Evolutionary conservation across 805 yeast species (phyloP).

Genomic region (Aciculoconidium aculeatum): DNA sequence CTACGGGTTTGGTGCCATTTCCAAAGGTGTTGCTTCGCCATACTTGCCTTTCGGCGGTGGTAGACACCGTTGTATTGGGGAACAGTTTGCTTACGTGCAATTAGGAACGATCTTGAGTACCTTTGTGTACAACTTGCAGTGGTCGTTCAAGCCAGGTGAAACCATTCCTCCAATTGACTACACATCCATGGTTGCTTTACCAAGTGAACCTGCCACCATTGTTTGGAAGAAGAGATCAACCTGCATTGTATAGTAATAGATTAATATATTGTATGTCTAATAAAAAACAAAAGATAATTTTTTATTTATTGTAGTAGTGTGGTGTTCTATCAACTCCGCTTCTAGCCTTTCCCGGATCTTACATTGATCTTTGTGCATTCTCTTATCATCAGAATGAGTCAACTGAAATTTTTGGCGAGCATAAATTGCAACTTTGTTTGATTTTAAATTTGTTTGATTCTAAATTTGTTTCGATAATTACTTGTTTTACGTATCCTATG

Average conservation of each 20-base stretch:
- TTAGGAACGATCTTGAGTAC: slow-evolving; percentile 78
- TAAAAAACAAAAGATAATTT: too few species aligned
- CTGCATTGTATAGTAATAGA: slow-evolving; percentile 9
- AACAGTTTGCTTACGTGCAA: slow-evolving; percentile 94
- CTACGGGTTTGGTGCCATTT: slow-evolving; percentile 94
- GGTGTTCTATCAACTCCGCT: too few species aligned
- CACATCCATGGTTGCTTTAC: slow-evolving; percentile 90
- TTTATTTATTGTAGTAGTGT: too few species aligned
- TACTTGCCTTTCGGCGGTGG: slow-evolving; percentile 99
- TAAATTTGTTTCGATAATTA: too few species aligned
- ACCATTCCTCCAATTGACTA: slow-evolving; percentile 66
- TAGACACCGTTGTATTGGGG: slow-evolving; percentile 98
- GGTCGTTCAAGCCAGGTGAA: slow-evolving; percentile 48
- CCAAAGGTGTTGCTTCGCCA: slow-evolving; percentile 94
- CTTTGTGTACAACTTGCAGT: slow-evolving; percentile 67
- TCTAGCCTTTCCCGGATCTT: too few species aligned
- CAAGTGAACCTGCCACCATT: slow-evolving; percentile 68
- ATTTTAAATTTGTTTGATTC: too few species aligned
- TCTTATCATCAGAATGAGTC: too few species aligned
- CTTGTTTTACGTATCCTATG: too few species aligned
- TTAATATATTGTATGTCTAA: slow-evolving; percentile 1
- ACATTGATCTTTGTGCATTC: too few species aligned
- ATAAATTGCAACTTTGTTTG: too few species aligned
- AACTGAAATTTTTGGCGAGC: too few species aligned
- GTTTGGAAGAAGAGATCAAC: slow-evolving; percentile 62